A percentile compares a stretch with the other conserved stretches of the same genome.
These are phyloP conservation scores for Didymella pomorum DNA, from an alignment of 2,329 filamentous ascomycete species.

Conservation along the genomic window DNA sequence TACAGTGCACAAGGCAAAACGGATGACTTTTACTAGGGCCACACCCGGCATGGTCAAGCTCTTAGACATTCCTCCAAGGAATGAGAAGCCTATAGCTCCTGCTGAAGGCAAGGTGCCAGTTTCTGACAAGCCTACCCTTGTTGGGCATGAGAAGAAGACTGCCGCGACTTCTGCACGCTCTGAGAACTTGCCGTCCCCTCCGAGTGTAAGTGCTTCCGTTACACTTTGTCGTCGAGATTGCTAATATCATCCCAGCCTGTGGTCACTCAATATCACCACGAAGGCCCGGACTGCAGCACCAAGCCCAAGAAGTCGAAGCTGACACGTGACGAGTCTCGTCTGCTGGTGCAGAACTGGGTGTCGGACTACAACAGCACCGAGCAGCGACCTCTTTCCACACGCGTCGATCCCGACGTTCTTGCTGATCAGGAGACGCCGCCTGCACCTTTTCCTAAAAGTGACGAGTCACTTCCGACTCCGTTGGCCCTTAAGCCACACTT, in stretches of 20 bases:
- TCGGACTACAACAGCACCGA: constrained; percentile 23
- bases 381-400: constrained; percentile 30
- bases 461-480: constrained; percentile 3
- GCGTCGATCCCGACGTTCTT: constrained; percentile 29
- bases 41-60: constrained; percentile 32
- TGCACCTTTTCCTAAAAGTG: constrained; percentile 31
- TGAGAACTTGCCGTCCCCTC: constrained; percentile 5
- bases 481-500: background rate
- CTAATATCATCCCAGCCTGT: constrained; percentile 6
- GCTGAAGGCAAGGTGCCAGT: background rate
- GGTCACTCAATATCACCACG: constrained; percentile 4
- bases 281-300: background rate
- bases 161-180: background rate
- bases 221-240: background rate
- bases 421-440: constrained; percentile 32
- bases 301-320: constrained; percentile 23
- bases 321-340: constrained; percentile 22
- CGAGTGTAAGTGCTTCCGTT: background rate
- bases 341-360: constrained; percentile 31
- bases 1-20: constrained; percentile 24
- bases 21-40: constrained; percentile 22
- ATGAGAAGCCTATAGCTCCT: constrained; percentile 8
- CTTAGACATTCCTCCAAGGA: constrained; percentile 30
- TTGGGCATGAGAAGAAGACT: background rate
- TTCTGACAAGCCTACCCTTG: background rate